phyloP scores from a whole-genome alignment of 805 yeast genomes.

The Maudiozyma bulderi region DNA sequence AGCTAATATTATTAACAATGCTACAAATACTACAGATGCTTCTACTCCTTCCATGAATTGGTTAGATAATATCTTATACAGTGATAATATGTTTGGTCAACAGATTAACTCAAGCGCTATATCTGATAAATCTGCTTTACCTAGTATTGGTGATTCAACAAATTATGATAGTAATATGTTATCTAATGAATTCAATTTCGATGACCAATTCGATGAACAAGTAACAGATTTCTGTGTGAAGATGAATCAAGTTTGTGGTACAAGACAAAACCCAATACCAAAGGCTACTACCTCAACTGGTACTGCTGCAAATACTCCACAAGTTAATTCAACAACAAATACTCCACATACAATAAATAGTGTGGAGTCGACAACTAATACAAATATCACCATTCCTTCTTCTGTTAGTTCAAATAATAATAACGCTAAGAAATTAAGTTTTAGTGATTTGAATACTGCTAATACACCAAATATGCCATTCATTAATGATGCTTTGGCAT shows the following conservation, averaged over 20 bases:
- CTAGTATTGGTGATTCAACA: conserved; percentile 5
- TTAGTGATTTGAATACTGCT: conserved; percentile 7
- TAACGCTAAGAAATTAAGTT: conserved; percentile 2
- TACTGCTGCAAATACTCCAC: background rate
- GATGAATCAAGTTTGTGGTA: conserved; percentile 77
- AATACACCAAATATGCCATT: conserved; percentile 11
- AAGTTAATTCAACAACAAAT: conserved; percentile 2
- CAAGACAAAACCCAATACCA: conserved; percentile 59
- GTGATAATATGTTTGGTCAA: conserved; percentile 8
- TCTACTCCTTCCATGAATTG: conserved; percentile 4
- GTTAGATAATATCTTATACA: conserved; percentile 16
- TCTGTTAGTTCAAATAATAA: background rate
- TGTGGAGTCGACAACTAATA: background rate
- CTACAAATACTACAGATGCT: background rate
- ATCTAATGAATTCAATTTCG: conserved; percentile 29
- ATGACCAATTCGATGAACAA: conserved; percentile 53
- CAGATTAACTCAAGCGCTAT: conserved; percentile 1
- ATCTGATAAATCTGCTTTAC: background rate
- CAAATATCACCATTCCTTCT: background rate
- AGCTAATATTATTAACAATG: background rate
- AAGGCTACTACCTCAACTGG: conserved; percentile 1
- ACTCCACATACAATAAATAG: too few relatives aligned
- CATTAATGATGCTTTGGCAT: conserved; percentile 23
- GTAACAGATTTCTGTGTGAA: conserved; percentile 67
- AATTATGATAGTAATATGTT: conserved; percentile 9